These are phyloP conservation scores for Rhexocercosporidium sp. DNA, from an alignment of 2,329 filamentous ascomycete species.

Conservation along the genomic window DNA sequence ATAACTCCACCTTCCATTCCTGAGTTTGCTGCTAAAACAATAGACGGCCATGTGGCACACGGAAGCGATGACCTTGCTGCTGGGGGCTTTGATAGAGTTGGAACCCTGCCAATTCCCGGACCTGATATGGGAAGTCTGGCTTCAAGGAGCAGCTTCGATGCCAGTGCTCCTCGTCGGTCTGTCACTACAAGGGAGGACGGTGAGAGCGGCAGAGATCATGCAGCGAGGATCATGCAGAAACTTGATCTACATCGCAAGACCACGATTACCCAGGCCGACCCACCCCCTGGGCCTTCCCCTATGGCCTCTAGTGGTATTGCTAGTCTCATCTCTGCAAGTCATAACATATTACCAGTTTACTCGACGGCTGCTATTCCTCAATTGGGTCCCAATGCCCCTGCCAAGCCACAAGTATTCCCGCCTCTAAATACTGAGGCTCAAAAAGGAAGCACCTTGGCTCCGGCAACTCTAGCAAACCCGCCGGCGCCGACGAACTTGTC, in stretches of 20 bases:
- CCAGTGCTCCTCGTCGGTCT: conserved; percentile 54
- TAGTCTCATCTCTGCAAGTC: conserved; percentile 83
- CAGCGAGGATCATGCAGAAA: conserved; percentile 89
- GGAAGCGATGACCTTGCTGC: conserved; percentile 52
- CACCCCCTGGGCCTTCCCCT: conserved; percentile 48
- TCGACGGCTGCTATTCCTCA: conserved; percentile 45
- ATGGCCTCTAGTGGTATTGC: conserved; percentile 71
- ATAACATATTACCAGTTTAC: conserved; percentile 74
- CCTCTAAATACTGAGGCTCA: conserved; percentile 50
- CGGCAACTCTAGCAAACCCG: conserved; percentile 80
- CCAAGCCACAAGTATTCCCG: conserved; percentile 44
- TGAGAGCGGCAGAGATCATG: conserved; percentile 79
- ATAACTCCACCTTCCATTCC: conserved; percentile 87
- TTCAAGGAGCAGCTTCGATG: conserved; percentile 75
- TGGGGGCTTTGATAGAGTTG: conserved; percentile 60
- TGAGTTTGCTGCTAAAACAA: conserved; percentile 84
- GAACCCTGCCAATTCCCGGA: conserved; percentile 69
- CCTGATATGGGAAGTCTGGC: conserved; percentile 52
- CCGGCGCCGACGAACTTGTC: conserved; percentile 86
- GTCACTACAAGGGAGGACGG: conserved; percentile 70
- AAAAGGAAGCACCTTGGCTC: conserved; percentile 71
- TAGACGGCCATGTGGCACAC: conserved; percentile 63
- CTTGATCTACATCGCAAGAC: conserved; percentile 86
- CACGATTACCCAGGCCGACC: conserved; percentile 52
- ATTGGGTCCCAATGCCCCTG: conserved; percentile 33